Percentiles rank a stretch among this genome's conserved stretches.
Evolutionary conservation across 108 stramenopile genomes (phyloP).

Genomic region (Aurantiochytrium sp.): DNA sequence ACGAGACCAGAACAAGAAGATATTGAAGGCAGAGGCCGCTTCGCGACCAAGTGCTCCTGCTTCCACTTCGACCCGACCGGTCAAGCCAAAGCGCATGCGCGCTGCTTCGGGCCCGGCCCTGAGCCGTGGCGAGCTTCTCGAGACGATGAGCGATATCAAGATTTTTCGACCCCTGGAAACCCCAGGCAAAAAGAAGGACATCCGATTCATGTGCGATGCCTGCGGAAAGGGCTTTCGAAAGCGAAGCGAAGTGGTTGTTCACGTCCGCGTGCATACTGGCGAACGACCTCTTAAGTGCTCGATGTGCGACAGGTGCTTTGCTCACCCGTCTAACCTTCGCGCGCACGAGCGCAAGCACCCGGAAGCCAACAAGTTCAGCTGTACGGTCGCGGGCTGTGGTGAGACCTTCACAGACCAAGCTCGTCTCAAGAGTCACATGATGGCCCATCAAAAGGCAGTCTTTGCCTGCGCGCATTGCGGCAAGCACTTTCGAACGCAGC

Average conservation of each 20-base stretch:
- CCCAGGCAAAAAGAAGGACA: background rate
- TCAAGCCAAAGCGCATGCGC: background rate
- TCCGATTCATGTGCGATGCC: background rate
- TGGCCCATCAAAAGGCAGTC: background rate
- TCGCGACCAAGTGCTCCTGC: too few species aligned
- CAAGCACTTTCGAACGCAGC: background rate
- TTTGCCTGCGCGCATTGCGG: background rate
- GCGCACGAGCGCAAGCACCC: background rate
- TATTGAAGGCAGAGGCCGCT: background rate
- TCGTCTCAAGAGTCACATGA: background rate
- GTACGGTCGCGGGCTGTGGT: background rate
- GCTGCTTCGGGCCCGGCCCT: background rate
- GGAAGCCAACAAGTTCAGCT: background rate
- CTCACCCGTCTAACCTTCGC: background rate
- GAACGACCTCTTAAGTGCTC: background rate
- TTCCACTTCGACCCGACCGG: too few species aligned
- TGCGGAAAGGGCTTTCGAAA: background rate
- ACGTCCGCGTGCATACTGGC: background rate
- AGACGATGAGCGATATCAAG: background rate
- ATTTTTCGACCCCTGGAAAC: background rate
- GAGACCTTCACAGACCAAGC: background rate
- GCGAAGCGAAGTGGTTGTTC: background rate
- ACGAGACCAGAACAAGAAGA: background rate
- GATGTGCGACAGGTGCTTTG: background rate
- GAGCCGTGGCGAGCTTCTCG: background rate